A percentile compares a stretch with the other conserved stretches of the same genome.
phyloP scores from a whole-genome alignment of 768 basidiomycete genomes.

The Lentinus brumalis region DNA sequence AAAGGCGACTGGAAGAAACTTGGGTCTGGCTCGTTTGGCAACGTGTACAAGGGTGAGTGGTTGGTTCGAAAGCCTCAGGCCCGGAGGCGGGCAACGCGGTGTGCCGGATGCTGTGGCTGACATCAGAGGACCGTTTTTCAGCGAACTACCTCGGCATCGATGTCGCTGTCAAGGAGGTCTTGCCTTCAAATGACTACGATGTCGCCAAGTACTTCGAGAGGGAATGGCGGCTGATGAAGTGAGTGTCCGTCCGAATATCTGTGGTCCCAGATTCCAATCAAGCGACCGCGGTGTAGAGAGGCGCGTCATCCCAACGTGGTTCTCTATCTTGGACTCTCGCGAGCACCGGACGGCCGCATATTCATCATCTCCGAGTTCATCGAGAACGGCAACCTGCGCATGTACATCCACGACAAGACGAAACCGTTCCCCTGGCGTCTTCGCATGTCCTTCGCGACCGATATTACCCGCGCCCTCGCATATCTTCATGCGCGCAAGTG shows the following conservation, averaged over 20 bases:
- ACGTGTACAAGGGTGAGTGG: slow-evolving; percentile 78
- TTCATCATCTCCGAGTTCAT: slow-evolving; percentile 96
- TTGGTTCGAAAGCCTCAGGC: slow-evolving; percentile 28
- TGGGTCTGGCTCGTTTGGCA: slow-evolving; percentile 91
- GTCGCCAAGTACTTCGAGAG: slow-evolving; percentile 97
- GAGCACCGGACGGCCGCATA: slow-evolving; percentile 83
- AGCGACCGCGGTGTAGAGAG: slow-evolving; percentile 47
- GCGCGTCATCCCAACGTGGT: slow-evolving; percentile 92
- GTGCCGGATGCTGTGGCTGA: neutral
- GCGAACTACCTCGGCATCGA: slow-evolving; percentile 93
- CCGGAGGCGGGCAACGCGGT: neutral
- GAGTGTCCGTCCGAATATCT: slow-evolving; percentile 17
- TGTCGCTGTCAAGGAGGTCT: slow-evolving; percentile 94
- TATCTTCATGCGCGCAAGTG: slow-evolving; percentile 95
- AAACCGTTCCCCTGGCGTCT: slow-evolving; percentile 92
- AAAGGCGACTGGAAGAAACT: slow-evolving; percentile 87
- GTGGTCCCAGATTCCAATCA: neutral
- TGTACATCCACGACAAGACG: slow-evolving; percentile 84
- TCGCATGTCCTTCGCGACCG: slow-evolving; percentile 91
- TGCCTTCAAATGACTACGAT: slow-evolving; percentile 89
- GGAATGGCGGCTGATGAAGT: slow-evolving; percentile 98
- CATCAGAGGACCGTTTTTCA: slow-evolving; percentile 31
- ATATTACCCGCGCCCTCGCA: slow-evolving; percentile 92
- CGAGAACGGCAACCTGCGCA: slow-evolving; percentile 87
- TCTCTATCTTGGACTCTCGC: slow-evolving; percentile 87